Evolutionary conservation across 129 eudicot species (phyloP), one percentile per base, ranked within the genome.

Genomic region (Sambucus nigra): DNA sequence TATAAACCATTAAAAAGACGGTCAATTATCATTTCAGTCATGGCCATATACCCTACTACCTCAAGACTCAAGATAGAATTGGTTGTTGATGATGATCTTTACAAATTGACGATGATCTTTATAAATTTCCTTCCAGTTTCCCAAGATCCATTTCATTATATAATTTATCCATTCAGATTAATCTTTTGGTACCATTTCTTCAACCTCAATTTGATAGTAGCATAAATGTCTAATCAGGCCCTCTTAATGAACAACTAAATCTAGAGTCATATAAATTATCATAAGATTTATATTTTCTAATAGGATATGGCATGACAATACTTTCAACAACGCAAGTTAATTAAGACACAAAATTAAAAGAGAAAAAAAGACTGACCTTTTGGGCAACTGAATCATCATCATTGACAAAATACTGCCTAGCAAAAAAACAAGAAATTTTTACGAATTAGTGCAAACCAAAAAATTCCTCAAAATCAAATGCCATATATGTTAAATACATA

Each of bases 391-490:
- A 80, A 25, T 92, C 94, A 60, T 91, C 95, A 33, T 20, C 54
- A 62, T 86, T 74, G 5, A 92, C 95, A 65, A 92, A 92, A 61
- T 82, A 92, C 65, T 92, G 94, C 87, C 96, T 86, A 88, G 11
- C 25, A 67, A 44, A 65, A 52, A 22, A n/a, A n/a, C n/a, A n/a
- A 47, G 14, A 45, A 54, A 69, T 61, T 27, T 17, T 14, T 47
- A 19, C 20, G 18, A 53, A 60, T 69, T 31, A 46, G 21, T 5
- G 3, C 2, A 25, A 47, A 0, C 38, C 18, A 15, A 49, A 28
- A 42, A 24, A 9, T 44, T 12, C 53, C 19, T 15, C 7, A 32
- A n/a, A 52, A 63, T 2, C 12, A 47, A 15, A 24, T 29, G 14
- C 5, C 48, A 7, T 42, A 7, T 2, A 13, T 42, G 0, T 42